Base-by-base conservation (phyloP, 2,329 filamentous ascomycete genomes). In the Bipolaris zeicola region DNA sequence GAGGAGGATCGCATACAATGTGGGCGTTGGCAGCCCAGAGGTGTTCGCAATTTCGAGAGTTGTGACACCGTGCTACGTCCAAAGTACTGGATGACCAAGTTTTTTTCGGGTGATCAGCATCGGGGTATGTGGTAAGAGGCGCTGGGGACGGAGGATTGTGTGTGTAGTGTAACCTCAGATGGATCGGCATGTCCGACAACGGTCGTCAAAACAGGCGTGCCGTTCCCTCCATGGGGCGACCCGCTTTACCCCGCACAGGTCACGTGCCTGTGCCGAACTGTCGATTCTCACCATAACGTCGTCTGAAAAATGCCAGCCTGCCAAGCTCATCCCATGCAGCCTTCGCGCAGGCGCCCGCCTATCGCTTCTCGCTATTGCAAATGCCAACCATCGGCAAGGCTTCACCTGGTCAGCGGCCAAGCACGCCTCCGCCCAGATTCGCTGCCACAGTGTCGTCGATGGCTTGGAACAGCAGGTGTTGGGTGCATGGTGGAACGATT, bases 351-450 rank as follows among this genome's bases (percentile, higher is more conserved):
- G 24, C 50, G 37, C 49, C 48, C 47, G 8, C 66, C 63, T 62
- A 63, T 66, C 36, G 57, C 13, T 13, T 13, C 7, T 6, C 31
- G 3, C 16, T 3, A 26, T n/a, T 28, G 26, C 10, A 18, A 8
- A 50, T 37, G 59, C 60, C 66, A 66, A 67, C 44, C 50, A 46
- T 45, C 20, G 51, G 56, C 55, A 64, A 67, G 64, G 38, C 57
- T 62, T 62, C 43, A 57, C 50, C 60, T 52, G 56, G 63, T 60
- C 41, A 28, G 24, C 42, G 37, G 64, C 65, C 64, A 68, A 69
- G 65, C 43, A 39, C n/a, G 24, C 51, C 49, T 39, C 54, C 47
- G 57, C 60, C 64, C 57, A 54, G 64, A 60, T 63, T 63, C 62
- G 50, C 53, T 62, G 31, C 46, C 53, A 55, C 57, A 45, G 22